Percentiles rank a stretch among this genome's conserved stretches.
Conservation (phyloP, 2,329 filamentous ascomycete genomes). For the Ophiostoma novo-ulmi region DNA sequence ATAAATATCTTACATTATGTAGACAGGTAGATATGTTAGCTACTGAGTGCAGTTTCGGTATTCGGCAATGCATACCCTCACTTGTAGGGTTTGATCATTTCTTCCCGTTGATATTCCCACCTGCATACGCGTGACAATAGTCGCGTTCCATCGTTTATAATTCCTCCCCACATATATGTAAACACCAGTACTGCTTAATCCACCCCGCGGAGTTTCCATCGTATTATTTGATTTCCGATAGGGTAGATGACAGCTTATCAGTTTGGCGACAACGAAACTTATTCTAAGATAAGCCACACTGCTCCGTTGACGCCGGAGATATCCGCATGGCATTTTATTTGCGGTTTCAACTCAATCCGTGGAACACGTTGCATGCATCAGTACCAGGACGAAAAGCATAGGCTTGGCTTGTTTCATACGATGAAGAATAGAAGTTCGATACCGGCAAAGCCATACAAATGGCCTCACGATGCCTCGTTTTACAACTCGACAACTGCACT, state of each 20-base stretch:
- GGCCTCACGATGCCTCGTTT: conserved; percentile 22
- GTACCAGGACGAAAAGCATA: not conserved
- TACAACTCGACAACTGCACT: conserved; percentile 16
- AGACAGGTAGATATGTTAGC: not conserved
- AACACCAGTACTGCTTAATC: not conserved
- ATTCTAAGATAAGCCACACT: not conserved
- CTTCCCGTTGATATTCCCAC: no score
- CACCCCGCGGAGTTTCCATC: not conserved
- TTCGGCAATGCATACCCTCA: no score
- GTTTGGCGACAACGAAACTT: not conserved
- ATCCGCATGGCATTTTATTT: not conserved
- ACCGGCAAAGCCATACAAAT: conserved; percentile 21
- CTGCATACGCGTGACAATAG: no score
- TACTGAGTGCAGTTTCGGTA: not conserved
- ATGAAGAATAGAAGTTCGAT: conserved; percentile 5
- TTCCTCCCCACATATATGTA: no score
- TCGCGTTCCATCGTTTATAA: no score
- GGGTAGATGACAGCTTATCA: not conserved
- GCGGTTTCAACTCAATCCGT: not conserved
- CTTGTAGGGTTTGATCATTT: no score
- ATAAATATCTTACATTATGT: not conserved
- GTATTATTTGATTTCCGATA: not conserved
- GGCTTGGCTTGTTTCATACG: not conserved
- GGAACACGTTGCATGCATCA: not conserved
- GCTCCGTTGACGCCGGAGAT: not conserved